A percentile compares a stretch with the other conserved stretches of the same genome.
phyloP scores from a whole-genome alignment of 1,139 yeast species.

The Torulaspora pretoriensis region DNA sequence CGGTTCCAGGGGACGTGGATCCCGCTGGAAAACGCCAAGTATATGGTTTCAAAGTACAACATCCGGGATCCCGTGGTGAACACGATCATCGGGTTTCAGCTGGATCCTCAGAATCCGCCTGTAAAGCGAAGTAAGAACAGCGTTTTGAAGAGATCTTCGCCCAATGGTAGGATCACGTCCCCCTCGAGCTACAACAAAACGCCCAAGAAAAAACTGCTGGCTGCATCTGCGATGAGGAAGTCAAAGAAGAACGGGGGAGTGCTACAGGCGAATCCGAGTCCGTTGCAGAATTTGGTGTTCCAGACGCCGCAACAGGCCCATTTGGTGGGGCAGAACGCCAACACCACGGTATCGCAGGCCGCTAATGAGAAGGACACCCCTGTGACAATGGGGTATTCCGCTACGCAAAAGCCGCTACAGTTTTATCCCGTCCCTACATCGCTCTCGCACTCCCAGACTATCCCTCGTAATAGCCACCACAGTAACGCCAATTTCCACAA shows the following conservation, averaged over 20 bases:
- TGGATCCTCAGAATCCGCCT: conserved; percentile 48
- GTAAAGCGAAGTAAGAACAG: conserved; percentile 45
- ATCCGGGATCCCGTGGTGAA: conserved; percentile 54
- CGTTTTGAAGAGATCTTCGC: conserved; percentile 31
- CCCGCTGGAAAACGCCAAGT: conserved; percentile 54
- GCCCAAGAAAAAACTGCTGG: conserved; percentile 32
- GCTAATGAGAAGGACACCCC: conserved; percentile 24
- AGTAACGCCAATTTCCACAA: conserved; percentile 2
- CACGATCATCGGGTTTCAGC: conserved; percentile 45
- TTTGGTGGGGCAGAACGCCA: conserved; percentile 13
- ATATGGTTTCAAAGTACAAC: conserved; percentile 51
- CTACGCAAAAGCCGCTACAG: conserved; percentile 36
- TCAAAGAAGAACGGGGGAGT: conserved; percentile 17
- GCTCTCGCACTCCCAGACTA: conserved; percentile 14
- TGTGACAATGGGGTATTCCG: conserved; percentile 24
- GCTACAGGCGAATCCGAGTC: conserved; percentile 33
- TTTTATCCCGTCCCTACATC: conserved; percentile 33
- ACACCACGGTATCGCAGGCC: conserved; percentile 18
- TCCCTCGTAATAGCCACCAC: conserved; percentile 6
- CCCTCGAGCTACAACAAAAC: conserved; percentile 37
- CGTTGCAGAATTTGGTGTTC: conserved; percentile 33
- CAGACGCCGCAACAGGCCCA: conserved; percentile 33
- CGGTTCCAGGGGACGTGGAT: conserved; percentile 96
- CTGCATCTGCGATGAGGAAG: conserved; percentile 23
- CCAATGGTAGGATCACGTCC: conserved; percentile 30